Evolutionary conservation across 2,329 filamentous ascomycete genomes (phyloP).

Genomic region (Diaporthe ilicicola): DNA sequence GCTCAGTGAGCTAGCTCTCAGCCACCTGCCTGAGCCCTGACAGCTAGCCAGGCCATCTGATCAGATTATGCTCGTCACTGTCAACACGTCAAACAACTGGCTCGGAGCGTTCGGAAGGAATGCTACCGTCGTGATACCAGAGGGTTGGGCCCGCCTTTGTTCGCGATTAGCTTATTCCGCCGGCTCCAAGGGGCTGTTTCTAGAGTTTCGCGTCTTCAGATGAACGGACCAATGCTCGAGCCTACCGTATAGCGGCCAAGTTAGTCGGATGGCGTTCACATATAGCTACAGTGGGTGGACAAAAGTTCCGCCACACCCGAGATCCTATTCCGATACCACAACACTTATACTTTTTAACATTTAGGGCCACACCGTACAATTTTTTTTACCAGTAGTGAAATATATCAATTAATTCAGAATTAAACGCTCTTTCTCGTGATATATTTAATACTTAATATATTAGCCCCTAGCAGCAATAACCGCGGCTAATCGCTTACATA

Average conservation of each 20-base stretch:
- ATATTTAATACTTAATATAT: neutral
- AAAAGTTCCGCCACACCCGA: no score
- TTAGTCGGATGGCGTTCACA: constrained; percentile 9
- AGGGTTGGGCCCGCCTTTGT: constrained; percentile 7
- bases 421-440: neutral
- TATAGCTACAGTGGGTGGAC: neutral
- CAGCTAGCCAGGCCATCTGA: neutral
- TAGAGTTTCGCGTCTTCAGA: constrained; percentile 14
- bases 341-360: no score
- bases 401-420: no score
- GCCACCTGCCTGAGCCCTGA: no score
- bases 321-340: no score
- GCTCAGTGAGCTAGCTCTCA: neutral
- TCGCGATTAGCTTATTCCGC: constrained; percentile 9
- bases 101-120: neutral
- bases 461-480: neutral
- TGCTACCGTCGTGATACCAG: constrained; percentile 8
- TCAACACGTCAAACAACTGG: neutral
- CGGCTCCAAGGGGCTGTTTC: neutral
- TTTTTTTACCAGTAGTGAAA: no score
- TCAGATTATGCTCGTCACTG: neutral
- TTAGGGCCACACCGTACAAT: no score
- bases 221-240: constrained; percentile 1
- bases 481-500: neutral
- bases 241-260: neutral